Evolutionary conservation across 805 yeast species (phyloP), one percentile per base, ranked within the genome.

Genomic region (Zygosaccharomyces pseudorouxii): DNA sequence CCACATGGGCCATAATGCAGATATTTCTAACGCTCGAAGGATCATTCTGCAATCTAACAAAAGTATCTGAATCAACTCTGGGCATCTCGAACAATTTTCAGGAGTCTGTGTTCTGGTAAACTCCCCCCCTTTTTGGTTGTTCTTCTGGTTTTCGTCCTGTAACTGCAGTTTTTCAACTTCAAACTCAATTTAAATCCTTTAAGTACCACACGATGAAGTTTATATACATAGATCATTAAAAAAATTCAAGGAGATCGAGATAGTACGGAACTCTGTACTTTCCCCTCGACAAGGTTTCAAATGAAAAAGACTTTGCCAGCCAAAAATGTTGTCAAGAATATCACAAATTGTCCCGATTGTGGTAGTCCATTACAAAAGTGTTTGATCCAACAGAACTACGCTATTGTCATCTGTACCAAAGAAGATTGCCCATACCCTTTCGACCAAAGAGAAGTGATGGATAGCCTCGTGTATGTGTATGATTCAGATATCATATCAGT

Each of bases 1-100:
- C 99, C 20, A 93, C 99, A 68, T 93, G 99, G 0, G 99, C 99
- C 43, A 93, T 74, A 52, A 93, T 89, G 69, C 99, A 93, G 38
- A 93, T 88, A 67, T 93, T 93, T 52, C 99, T 76, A 27, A 92
- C 81, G 52, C 80, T 72, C 12, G 76, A 69, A 0, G 95, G 81
- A 54, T 84, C 78, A 55, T 74, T 74, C 65, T 92, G 97, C 16
- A 89, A 71, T 54, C 78, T 67, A 28, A 78, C 74, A 29, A 89
- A 76, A 27, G 82, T 81, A 35, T 80, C 83, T 4, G 84, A 74
- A 2, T 86, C 76, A 20, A 87, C 74, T 65, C 77, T 79, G 79
- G 80, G 61, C 68, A 68, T 57, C 23, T 12, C 18, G 14, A 7
- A 14, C 6, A 14, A 14, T 16, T 9, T 10, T 14, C 14, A 14